phyloP scores from a whole-genome alignment of 192 early-diverging fungal genomes.

The Coemansia sp. region DNA sequence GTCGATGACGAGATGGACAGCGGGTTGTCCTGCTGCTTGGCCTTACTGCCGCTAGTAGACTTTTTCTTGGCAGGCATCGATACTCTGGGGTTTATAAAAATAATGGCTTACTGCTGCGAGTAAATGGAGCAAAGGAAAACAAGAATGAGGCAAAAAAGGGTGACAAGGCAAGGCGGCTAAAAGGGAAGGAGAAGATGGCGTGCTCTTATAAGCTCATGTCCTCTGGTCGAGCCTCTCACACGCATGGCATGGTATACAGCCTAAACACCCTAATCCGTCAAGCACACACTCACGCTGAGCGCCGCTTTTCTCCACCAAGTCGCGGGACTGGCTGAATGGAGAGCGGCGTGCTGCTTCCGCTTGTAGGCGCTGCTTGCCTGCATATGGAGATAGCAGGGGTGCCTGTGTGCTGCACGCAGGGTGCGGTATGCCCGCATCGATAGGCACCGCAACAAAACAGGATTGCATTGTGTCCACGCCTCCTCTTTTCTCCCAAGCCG shows the following conservation, averaged over 20 bases:
- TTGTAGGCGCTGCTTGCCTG: not conserved
- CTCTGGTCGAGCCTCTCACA: not conserved
- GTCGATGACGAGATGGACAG: conserved; percentile 1
- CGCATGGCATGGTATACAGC: not conserved
- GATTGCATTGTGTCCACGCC: not conserved
- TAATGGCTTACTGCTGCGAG: not conserved
- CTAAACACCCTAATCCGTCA: not conserved
- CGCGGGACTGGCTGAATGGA: not conserved
- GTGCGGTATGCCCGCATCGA: conserved; percentile 1
- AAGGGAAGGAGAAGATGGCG: not conserved
- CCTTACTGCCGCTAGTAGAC: conserved; percentile 4
- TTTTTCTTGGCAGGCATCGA: conserved; percentile 41
- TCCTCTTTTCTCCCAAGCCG: not conserved
- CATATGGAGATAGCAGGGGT: not conserved
- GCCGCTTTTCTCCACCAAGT: conserved; percentile 1
- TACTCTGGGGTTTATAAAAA: not conserved
- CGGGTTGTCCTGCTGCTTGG: conserved; percentile 12
- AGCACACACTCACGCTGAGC: not conserved
- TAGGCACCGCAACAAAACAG: not conserved
- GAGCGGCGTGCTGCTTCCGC: not conserved
- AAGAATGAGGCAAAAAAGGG: not conserved
- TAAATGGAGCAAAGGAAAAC: not conserved
- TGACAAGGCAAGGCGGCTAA: not conserved
- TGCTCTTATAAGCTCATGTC: conserved; percentile 6
- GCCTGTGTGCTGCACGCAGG: conserved; percentile 3